Base-by-base conservation (phyloP, 768 basidiomycete genomes). In the Ramaria rubella region DNA sequence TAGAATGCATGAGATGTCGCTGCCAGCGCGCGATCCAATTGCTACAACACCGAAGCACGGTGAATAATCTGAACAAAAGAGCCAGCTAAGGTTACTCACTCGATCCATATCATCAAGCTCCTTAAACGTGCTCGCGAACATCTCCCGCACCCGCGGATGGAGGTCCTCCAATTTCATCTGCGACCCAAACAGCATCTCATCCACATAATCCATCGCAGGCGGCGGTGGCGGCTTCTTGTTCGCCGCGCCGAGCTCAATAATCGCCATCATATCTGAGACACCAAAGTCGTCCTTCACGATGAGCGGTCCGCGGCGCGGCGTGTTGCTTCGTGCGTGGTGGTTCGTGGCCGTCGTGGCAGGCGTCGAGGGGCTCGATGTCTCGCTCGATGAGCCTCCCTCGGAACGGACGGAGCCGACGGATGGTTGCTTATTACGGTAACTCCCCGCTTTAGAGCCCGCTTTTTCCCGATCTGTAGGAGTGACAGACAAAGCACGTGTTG, bases 241-340 rank as follows among this genome's bases (percentile, higher is more conserved):
- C 38, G 68, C 66, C 24, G 81, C 83, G 31, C 77, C 76, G 34
- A 79, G 77, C 68, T 93, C 86, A 55, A 96, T 92, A 42, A 94
- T 77, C 24, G 90, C 86, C 79, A 96, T 79, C 90, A 96, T 93
- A 51, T 84, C 78, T 7, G 81, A 72, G 24, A 95, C 73, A 1
- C 94, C 94, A 70, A 94, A 94, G 68, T 94, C 91, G 65, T 94
- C 84, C 59, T 77, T 79, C n/a, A 81, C 81, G 48, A 86, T 69
- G 42, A 80, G 67, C 31, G 77, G 74, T 44, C 59, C 75, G 81
- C 49, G 70, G 70, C 40, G 72, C 71, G 1, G 72, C 66, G 56
- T 72, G 77, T 34, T 36, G 33, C 33, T 51, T 29, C 31, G 9
- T 3, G 17, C 30, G 31, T 56, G 55, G 2, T 26, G 63, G 52